Evolutionary conservation across 495 filamentous ascomycete species (phyloP), one percentile per base, ranked within the genome.

Genomic region (Neurospora intermedia): DNA sequence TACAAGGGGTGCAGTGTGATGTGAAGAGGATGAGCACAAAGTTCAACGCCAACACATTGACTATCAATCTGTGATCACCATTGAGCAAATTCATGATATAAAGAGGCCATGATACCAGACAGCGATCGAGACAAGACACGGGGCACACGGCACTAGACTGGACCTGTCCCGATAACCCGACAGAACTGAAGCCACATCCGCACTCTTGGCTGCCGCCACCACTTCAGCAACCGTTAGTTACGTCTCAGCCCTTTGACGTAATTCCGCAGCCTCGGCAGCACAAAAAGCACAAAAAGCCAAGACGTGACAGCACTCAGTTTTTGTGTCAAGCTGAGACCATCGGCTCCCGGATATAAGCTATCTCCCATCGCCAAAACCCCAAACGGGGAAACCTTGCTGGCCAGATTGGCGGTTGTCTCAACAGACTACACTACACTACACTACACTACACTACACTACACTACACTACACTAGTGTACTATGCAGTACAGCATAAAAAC

Each of bases 191-290:
- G 20, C 46, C 46, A 54, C 46, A 54, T 13, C 48, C 48, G 48
- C 5, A 27, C 11, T 27, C 48, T 54, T 27, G 46, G 43, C 23
- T 31, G 23, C 31, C 54, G 35, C 54, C 2, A 1, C 27, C 54
- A 66, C 54, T 66, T 66, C 54, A 66, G 54, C 54, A 31, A 31
- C 23, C 54, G 15, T 66, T 38, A 11, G 15, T 66, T 38, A 41
- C 3, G 40, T 41, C 35, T 27, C 11, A 48, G 62, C 20, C 70
- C 69, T 27, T 54, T 73, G 72, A 71, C 69, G 72, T 73, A 70
- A 73, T 70, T 40, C 18, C 43, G 72, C 72, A 62, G 31, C 13
- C 18, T 20, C 69, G 23, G 70, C 20, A 62, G 54, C 46, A 62
- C 48, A 27, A 59, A 27, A 31, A 31, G 27, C 27, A 27, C 35